A percentile compares a stretch with the other conserved stretches of the same genome.
phyloP scores from a whole-genome alignment of 306 rosid genomes.

The Pueraria montana region DNA sequence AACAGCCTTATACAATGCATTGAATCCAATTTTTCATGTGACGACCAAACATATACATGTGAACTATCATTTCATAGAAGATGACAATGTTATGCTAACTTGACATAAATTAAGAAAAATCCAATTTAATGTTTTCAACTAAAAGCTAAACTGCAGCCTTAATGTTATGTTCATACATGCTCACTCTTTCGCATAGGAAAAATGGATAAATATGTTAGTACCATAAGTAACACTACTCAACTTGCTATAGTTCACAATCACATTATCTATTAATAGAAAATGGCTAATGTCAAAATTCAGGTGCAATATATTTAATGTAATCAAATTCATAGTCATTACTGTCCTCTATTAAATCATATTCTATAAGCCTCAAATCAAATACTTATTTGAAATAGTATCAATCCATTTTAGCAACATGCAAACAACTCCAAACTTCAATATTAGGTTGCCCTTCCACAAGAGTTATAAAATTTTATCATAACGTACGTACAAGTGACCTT shows the following conservation, averaged over 20 bases:
- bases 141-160: constrained; percentile 18
- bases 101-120: constrained; percentile 33
- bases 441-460: too few species aligned
- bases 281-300: not conserved
- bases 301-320: not conserved
- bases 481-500: too few species aligned
- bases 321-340: not conserved
- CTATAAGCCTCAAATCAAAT: too few species aligned
- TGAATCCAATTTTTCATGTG: constrained; percentile 15
- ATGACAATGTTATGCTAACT: constrained; percentile 15
- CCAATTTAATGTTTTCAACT: constrained; percentile 14
- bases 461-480: too few species aligned
- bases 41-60: constrained; percentile 3
- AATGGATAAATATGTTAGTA: too few species aligned
- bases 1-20: constrained; percentile 12
- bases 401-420: too few species aligned
- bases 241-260: constrained; percentile 13
- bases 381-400: too few species aligned
- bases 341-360: too few species aligned
- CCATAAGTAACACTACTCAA: too few species aligned
- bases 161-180: too few species aligned
- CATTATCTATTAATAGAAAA: not conserved
- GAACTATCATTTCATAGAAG: constrained; percentile 6
- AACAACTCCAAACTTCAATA: too few species aligned
- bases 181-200: too few species aligned